Conservation (phyloP, 768 basidiomycete genomes). For the Cystofilobasidium capitatum region DNA sequence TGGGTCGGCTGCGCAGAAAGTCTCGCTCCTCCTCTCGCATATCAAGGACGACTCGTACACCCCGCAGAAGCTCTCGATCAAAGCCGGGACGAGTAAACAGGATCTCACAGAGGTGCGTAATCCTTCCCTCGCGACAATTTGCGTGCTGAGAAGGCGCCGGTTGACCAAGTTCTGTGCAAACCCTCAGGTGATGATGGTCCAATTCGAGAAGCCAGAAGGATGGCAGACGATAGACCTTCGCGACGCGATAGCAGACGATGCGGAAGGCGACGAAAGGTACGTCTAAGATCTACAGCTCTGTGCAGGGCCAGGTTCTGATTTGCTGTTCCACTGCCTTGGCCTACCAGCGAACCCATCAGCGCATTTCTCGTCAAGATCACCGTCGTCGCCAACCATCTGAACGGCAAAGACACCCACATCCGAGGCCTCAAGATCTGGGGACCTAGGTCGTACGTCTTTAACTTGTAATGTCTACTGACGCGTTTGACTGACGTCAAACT, state of each 20-base stretch:
- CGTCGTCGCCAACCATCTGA: conserved; percentile 88
- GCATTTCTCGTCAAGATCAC: conserved; percentile 86
- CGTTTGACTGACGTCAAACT: not conserved
- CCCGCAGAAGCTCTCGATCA: conserved; percentile 76
- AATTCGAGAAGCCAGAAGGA: conserved; percentile 81
- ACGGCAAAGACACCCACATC: conserved; percentile 97
- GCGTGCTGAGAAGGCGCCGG: not conserved
- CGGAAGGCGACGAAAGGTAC: conserved; percentile 60
- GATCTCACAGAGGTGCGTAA: conserved; percentile 83
- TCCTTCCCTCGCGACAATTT: not conserved
- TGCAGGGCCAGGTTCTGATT: not conserved
- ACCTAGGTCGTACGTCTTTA: conserved; percentile 39
- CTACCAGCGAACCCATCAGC: conserved; percentile 65
- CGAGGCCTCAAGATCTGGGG: conserved; percentile 81
- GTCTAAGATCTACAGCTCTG: conserved; percentile 35
- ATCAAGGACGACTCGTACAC: conserved; percentile 91
- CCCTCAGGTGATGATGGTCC: conserved; percentile 47
- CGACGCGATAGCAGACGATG: conserved; percentile 46
- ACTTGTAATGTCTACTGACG: too few relatives aligned
- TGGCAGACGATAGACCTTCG: conserved; percentile 86
- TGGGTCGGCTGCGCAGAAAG: conserved; percentile 51
- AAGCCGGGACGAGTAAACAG: conserved; percentile 80
- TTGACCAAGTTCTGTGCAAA: not conserved
- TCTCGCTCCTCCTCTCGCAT: conserved; percentile 60
- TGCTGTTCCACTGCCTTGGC: conserved; percentile 4